phyloP scores from a whole-genome alignment of 2,329 filamentous ascomycete species.

The Plenodomus tracheiphilus region DNA sequence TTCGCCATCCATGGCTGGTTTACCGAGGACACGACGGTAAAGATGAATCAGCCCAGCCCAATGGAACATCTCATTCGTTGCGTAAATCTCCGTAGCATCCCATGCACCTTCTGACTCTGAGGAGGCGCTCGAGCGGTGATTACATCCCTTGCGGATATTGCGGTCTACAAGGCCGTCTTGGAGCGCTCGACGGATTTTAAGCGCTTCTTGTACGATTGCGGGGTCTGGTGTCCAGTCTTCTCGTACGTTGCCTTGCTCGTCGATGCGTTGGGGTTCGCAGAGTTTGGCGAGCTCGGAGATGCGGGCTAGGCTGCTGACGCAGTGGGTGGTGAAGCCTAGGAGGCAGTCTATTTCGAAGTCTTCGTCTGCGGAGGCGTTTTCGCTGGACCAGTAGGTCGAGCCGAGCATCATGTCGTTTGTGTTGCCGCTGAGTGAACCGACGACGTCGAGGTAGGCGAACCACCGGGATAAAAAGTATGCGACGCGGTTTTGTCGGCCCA shows the following conservation, averaged over 20 bases:
- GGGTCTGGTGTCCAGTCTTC: conserved; percentile 62
- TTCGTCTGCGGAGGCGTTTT: conserved; percentile 58
- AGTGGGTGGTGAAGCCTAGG: conserved; percentile 75
- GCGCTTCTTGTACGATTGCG: conserved; percentile 60
- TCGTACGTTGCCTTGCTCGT: conserved; percentile 54
- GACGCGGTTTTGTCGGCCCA: conserved; percentile 55
- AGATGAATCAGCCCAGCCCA: conserved; percentile 78
- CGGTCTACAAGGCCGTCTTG: conserved; percentile 53
- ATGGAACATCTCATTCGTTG: conserved; percentile 78
- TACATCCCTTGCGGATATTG: conserved; percentile 47
- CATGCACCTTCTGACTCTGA: conserved; percentile 50
- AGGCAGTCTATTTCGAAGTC: conserved; percentile 78
- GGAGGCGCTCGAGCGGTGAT: conserved; percentile 41
- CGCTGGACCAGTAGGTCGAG: conserved; percentile 46
- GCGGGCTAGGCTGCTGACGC: conserved; percentile 70
- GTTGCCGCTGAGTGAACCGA: conserved; percentile 70
- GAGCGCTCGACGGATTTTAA: conserved; percentile 64
- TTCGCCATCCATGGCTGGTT: conserved; percentile 58
- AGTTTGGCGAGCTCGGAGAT: conserved; percentile 71
- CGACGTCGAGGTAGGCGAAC: conserved; percentile 82
- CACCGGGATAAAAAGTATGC: conserved; percentile 77
- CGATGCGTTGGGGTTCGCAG: conserved; percentile 69
- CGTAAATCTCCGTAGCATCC: conserved; percentile 66
- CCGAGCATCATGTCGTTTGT: conserved; percentile 49
- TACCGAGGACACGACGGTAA: conserved; percentile 71